These are phyloP conservation scores for Pichia norvegensis DNA, from an alignment of 1,139 yeast genomes.

Conservation along the genomic window DNA sequence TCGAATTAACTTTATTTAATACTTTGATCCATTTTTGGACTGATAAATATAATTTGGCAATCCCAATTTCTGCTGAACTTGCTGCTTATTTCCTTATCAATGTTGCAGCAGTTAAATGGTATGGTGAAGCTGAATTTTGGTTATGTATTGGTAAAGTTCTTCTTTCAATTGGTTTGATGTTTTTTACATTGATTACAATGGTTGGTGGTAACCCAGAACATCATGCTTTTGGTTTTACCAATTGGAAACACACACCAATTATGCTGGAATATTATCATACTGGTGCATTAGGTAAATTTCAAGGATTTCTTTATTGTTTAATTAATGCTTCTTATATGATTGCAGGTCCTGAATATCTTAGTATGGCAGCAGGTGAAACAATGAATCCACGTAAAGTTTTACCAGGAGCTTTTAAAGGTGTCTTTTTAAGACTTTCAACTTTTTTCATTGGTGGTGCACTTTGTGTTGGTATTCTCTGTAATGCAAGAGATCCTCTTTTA, in stretches of 20 bases:
- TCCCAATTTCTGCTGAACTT: conserved; percentile 41
- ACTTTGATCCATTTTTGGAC: conserved; percentile 49
- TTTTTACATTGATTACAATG: conserved; percentile 48
- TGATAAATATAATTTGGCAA: conserved; percentile 45
- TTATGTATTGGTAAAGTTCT: conserved; percentile 43
- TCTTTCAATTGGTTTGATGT: conserved; percentile 41
- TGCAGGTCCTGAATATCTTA: conserved; percentile 49
- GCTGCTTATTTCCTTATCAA: conserved; percentile 40
- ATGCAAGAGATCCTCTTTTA: conserved; percentile 43
- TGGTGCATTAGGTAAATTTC: conserved; percentile 42
- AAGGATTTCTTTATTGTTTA: conserved; percentile 42
- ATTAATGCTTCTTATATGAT: conserved; percentile 41
- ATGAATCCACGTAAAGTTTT: conserved; percentile 66
- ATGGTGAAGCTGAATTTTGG: conserved; percentile 51
- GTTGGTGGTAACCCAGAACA: conserved; percentile 49
- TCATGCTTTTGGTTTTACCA: conserved; percentile 31
- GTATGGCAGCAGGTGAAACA: conserved; percentile 50
- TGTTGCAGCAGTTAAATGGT: conserved; percentile 42
- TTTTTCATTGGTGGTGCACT: conserved; percentile 60
- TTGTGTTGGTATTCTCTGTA: conserved; percentile 52
- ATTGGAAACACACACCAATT: conserved; percentile 32
- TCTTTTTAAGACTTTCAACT: conserved; percentile 60
- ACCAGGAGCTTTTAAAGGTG: conserved; percentile 73
- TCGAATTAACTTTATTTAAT: conserved; percentile 49
- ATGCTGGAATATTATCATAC: conserved; percentile 35